phyloP scores from a whole-genome alignment of 345 rosid species.

The Lumnitzera racemosa region DNA sequence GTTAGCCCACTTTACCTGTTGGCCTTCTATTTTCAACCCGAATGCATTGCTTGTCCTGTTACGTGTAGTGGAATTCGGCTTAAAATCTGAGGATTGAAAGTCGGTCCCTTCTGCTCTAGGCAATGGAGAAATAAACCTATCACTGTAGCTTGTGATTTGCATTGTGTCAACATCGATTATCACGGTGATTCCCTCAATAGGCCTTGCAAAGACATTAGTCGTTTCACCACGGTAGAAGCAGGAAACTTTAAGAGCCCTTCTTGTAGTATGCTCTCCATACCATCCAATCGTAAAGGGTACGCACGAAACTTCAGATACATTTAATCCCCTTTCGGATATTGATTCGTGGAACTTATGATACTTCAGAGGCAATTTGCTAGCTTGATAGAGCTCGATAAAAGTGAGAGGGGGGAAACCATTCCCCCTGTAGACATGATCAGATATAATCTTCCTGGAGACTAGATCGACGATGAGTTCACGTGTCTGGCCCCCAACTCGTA shows the following conservation, averaged over 20 bases:
- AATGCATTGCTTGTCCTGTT: neutral
- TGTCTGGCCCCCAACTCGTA: constrained; percentile 46
- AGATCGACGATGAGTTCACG: constrained; percentile 48
- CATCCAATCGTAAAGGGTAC: constrained; percentile 66
- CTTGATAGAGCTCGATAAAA: constrained; percentile 43
- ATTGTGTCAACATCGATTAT: constrained; percentile 6
- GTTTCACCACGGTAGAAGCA: constrained; percentile 8
- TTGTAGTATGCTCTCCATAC: constrained; percentile 26
- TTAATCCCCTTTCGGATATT: constrained; percentile 29
- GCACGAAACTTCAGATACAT: constrained; percentile 64
- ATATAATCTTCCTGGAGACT: neutral
- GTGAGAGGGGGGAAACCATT: constrained; percentile 60
- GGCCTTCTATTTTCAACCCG: constrained; percentile 2
- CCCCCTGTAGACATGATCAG: constrained; percentile 24
- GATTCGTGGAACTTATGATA: constrained; percentile 37
- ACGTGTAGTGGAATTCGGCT: constrained; percentile 4
- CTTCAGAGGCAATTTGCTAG: constrained; percentile 41
- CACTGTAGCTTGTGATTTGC: neutral
- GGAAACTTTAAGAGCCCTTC: constrained; percentile 3
- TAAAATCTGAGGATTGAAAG: constrained; percentile 25
- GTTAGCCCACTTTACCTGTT: constrained; percentile 28
- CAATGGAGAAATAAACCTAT: constrained; percentile 28
- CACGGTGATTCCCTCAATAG: constrained; percentile 9
- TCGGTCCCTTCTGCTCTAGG: constrained; percentile 63
- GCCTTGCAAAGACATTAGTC: constrained; percentile 9